phyloP scores from a whole-genome alignment of 306 rosid species.

The Alnus glutinosa region DNA sequence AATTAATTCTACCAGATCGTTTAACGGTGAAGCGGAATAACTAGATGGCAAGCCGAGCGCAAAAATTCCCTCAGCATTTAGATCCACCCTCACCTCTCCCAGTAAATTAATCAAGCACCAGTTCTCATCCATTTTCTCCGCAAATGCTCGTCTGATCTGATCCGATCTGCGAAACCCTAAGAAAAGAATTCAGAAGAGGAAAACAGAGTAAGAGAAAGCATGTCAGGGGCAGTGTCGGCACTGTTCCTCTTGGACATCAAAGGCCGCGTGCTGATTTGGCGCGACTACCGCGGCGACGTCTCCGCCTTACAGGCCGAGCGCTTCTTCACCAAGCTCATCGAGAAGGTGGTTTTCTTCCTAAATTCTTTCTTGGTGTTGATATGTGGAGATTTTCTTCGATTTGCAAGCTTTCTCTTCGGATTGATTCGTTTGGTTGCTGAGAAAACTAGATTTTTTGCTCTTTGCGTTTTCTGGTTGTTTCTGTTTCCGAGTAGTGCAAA shows the following conservation, averaged over 20 bases:
- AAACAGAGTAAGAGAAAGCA: slow-evolving; percentile 20
- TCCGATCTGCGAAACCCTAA: slow-evolving; percentile 19
- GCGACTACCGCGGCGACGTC: slow-evolving; percentile 99
- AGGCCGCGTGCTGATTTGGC: slow-evolving; percentile 99
- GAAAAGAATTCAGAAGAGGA: background rate
- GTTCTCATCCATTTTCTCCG: slow-evolving; percentile 22
- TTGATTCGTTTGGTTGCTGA: background rate
- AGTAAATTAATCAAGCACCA: slow-evolving; percentile 11
- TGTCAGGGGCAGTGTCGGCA: slow-evolving; percentile 99
- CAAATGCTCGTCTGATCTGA: slow-evolving; percentile 41
- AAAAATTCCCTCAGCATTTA: slow-evolving; percentile 15
- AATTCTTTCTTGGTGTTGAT: background rate
- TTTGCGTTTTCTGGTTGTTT: background rate
- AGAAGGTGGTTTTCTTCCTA: slow-evolving; percentile 64
- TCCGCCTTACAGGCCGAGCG: slow-evolving; percentile 91
- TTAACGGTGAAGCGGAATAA: background rate
- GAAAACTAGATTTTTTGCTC: background rate
- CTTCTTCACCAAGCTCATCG: slow-evolving; percentile 97
- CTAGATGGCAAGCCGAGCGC: slow-evolving; percentile 22
- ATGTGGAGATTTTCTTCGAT: background rate
- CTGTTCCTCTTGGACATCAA: slow-evolving; percentile 97
- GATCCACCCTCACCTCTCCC: slow-evolving; percentile 29
- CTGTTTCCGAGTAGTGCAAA: background rate
- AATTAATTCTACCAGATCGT: background rate
- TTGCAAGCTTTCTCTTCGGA: background rate